Base-by-base conservation (phyloP, 164 flowering plant genomes). In the Protea cynaroides region DNA sequence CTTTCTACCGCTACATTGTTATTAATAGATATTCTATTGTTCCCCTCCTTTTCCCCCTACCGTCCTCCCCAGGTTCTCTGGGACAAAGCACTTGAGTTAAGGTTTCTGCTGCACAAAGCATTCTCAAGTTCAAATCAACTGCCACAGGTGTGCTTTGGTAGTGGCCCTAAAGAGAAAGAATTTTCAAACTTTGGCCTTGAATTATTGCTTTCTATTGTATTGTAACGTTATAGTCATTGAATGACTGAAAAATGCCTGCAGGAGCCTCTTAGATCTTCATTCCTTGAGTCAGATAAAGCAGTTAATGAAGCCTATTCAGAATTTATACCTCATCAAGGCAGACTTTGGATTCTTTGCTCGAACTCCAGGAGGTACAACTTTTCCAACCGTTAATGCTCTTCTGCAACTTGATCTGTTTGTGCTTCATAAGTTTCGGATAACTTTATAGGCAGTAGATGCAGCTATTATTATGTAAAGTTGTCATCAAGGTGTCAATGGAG, bases 61-160 rank as follows among this genome's bases (percentile, higher is more conserved):
- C n/a, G n/a, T n/a, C n/a, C 65, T 24, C 23, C 74, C 56, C 74
- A 90, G 98, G 90, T 81, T 67, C 81, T 94, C 36, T 94, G 99
- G 99, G 90, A 89, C 72, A 91, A 82, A 70, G 69, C 80, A 47
- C 86, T 91, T 43, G 99, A 91, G 75, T 67, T 89, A 43, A 78
- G 97, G 74, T 79, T 88, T 76, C 81, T 88, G 64, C 78, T 94
- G 79, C 97, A 94, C 72, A 94, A 91, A 58, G 70, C 85, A 56
- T 85, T 82, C 69, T 75, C 93, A 64, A 84, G 76, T 66, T 85
- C 92, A 68, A 94, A 91, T 67, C 86, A 85, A 69, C 75, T 94
- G 64, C 96, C 99, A 17, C 85, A 82, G 96, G 98, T 88, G 37
- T 55, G 43, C 46, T 62, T 60, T 64, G 57, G 58, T 63, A 58